These are phyloP conservation scores for Exophiala sp. DNA, from an alignment of 2,329 filamentous ascomycete genomes.

Conservation along the genomic window DNA sequence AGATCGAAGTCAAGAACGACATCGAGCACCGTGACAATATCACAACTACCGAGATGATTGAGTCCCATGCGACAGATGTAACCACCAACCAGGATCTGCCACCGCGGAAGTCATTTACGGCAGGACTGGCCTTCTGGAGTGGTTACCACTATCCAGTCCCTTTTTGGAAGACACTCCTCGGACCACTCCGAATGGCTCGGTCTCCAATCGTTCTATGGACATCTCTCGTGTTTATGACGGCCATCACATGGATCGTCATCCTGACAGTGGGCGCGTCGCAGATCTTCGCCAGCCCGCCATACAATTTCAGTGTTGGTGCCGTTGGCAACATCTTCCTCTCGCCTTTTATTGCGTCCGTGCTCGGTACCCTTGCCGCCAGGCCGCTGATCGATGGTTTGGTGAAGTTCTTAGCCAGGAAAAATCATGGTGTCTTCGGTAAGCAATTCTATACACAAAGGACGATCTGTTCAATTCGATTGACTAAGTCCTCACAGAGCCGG, in stretches of 20 bases:
- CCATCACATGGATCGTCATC: slow-evolving; percentile 35
- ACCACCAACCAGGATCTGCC: no score
- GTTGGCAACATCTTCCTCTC: slow-evolving; percentile 32
- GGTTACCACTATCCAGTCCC: slow-evolving; percentile 40
- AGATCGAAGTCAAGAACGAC: slow-evolving; percentile 29
- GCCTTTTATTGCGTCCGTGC: slow-evolving; percentile 31
- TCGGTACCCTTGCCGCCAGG: slow-evolving; percentile 35
- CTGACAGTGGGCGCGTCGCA: slow-evolving; percentile 36
- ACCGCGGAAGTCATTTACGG: slow-evolving; percentile 31
- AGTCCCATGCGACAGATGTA: no score
- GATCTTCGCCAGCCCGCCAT: slow-evolving; percentile 36
- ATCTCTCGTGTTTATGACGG: slow-evolving; percentile 39
- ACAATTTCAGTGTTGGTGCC: slow-evolving; percentile 29
- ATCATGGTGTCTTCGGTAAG: slow-evolving; percentile 35
- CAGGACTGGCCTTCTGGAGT: slow-evolving; percentile 36
- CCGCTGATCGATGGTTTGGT: slow-evolving; percentile 37
- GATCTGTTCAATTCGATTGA: background rate
- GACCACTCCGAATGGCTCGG: slow-evolving; percentile 36
- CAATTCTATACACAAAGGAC: background rate
- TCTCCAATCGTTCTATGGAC: slow-evolving; percentile 41
- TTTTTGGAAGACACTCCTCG: slow-evolving; percentile 37
- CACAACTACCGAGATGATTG: no score
- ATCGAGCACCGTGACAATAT: no score
- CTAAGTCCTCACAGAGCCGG: slow-evolving; percentile 30
- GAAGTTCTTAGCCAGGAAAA: slow-evolving; percentile 34